Conservation (phyloP, 192 early-diverging fungal genomes). For the Coemansia sp. region DNA sequence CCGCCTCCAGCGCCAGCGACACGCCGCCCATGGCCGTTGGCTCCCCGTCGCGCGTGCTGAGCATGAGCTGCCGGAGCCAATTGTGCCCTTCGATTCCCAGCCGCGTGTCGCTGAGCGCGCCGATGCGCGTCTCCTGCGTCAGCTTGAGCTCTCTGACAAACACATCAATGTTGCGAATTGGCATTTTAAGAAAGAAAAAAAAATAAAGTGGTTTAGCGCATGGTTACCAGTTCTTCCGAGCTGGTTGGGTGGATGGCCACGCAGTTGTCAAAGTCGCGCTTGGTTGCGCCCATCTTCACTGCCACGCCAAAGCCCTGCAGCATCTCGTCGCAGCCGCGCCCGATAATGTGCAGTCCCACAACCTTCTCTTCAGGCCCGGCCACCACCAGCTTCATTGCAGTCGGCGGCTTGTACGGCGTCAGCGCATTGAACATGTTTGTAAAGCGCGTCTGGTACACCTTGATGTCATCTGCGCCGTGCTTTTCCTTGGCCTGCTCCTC, state of each 20-base stretch:
- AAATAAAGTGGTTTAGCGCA: slow-evolving; percentile 24
- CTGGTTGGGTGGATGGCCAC: slow-evolving; percentile 98
- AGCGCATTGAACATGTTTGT: slow-evolving; percentile 88
- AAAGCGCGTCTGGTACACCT: slow-evolving; percentile 85
- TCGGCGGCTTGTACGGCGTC: slow-evolving; percentile 83
- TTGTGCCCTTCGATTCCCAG: slow-evolving; percentile 78
- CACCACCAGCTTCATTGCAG: slow-evolving; percentile 90
- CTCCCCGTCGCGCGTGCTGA: slow-evolving; percentile 57
- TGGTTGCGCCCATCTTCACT: slow-evolving; percentile 98
- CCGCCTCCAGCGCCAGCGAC: slow-evolving; percentile 57
- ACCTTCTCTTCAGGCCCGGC: slow-evolving; percentile 90
- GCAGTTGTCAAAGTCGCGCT: slow-evolving; percentile 91
- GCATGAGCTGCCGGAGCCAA: slow-evolving; percentile 71
- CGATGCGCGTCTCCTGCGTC: slow-evolving; percentile 56
- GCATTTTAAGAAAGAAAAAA: slow-evolving; percentile 18
- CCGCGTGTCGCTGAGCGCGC: slow-evolving; percentile 61
- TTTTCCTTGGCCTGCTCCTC: slow-evolving; percentile 74
- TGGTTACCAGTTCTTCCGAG: slow-evolving; percentile 89
- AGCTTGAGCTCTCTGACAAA: slow-evolving; percentile 58
- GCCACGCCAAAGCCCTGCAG: slow-evolving; percentile 97
- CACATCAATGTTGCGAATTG: slow-evolving; percentile 47
- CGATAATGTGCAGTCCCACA: slow-evolving; percentile 92
- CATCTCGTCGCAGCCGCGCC: slow-evolving; percentile 83
- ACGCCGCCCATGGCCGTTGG: slow-evolving; percentile 65
- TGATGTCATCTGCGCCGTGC: slow-evolving; percentile 77